Evolutionary conservation across 2,329 filamentous ascomycete genomes (phyloP).

Genomic region (Exophiala viscosa): DNA sequence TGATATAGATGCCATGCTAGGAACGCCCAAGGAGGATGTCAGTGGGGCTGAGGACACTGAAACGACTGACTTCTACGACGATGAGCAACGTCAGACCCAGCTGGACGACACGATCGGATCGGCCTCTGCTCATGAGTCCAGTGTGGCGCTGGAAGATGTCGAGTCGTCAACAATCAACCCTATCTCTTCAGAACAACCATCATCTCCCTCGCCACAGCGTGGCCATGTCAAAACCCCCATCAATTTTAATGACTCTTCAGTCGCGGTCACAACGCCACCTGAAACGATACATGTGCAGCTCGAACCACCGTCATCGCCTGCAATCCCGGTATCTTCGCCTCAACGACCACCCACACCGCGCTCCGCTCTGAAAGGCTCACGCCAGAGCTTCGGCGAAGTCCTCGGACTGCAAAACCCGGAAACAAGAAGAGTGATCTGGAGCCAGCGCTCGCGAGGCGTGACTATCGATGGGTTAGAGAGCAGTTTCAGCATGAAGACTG

Average conservation of each 20-base stretch:
- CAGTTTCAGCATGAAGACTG: constrained; percentile 26
- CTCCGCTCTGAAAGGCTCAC: constrained; percentile 27
- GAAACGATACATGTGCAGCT: background rate
- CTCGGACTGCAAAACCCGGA: constrained; percentile 1
- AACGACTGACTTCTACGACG: background rate
- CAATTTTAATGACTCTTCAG: constrained; percentile 22
- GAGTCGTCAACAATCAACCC: background rate
- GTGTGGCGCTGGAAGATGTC: background rate
- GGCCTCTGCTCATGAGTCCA: background rate
- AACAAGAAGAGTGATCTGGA: constrained; percentile 24
- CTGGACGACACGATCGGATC: background rate
- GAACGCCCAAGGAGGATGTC: constrained; percentile 14
- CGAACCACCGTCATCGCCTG: background rate
- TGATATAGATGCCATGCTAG: constrained; percentile 25
- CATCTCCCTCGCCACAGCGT: background rate
- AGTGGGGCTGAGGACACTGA: constrained; percentile 1
- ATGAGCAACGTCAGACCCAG: background rate
- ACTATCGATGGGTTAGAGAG: constrained; percentile 27
- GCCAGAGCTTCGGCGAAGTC: constrained; percentile 11
- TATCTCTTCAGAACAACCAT: constrained; percentile 7
- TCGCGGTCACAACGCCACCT: constrained; percentile 13
- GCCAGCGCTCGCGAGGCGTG: constrained; percentile 23
- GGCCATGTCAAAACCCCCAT: constrained; percentile 11
- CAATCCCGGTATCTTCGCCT: constrained; percentile 4
- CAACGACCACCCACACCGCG: constrained; percentile 24